These are phyloP conservation scores for Castanospermum australe DNA, from an alignment of 306 rosid genomes.

Conservation along the genomic window DNA sequence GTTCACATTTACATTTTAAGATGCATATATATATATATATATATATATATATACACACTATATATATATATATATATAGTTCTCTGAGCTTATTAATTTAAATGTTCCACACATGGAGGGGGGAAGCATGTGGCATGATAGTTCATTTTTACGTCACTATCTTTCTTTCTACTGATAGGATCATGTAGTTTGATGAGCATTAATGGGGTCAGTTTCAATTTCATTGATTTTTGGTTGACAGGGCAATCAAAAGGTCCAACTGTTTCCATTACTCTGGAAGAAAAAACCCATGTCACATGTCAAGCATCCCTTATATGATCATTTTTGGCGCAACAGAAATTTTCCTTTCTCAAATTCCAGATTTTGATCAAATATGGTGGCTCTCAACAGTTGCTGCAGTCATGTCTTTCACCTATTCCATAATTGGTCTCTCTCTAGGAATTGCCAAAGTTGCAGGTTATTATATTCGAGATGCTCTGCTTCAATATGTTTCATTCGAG, in stretches of 20 bases:
- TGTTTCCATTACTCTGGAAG: slow-evolving; percentile 44
- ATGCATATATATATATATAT: too few species aligned
- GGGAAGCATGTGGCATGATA: neutral
- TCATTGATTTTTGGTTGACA: slow-evolving; percentile 19
- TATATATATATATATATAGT: neutral
- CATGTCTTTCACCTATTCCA: slow-evolving; percentile 64
- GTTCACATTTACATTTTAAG: neutral
- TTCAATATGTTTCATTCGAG: neutral
- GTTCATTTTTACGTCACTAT: neutral
- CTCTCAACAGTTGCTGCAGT: slow-evolving; percentile 60
- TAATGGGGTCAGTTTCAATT: neutral
- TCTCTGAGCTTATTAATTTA: neutral
- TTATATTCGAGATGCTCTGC: neutral
- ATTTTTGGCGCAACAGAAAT: slow-evolving; percentile 42
- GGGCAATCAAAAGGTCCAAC: slow-evolving; percentile 54
- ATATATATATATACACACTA: neutral
- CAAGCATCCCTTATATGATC: slow-evolving; percentile 51
- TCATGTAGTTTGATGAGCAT: neutral
- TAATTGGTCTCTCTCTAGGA: slow-evolving; percentile 59
- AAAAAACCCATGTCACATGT: slow-evolving; percentile 50
- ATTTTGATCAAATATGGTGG: slow-evolving; percentile 74
- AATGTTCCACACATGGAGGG: neutral
- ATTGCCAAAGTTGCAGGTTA: slow-evolving; percentile 67
- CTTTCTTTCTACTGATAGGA: neutral
- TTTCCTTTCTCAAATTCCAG: slow-evolving; percentile 59